Percentiles rank a stretch among this genome's conserved stretches.
Evolutionary conservation across 2,329 filamentous ascomycete genomes (phyloP).

Genomic region (Penicillium digitatum): DNA sequence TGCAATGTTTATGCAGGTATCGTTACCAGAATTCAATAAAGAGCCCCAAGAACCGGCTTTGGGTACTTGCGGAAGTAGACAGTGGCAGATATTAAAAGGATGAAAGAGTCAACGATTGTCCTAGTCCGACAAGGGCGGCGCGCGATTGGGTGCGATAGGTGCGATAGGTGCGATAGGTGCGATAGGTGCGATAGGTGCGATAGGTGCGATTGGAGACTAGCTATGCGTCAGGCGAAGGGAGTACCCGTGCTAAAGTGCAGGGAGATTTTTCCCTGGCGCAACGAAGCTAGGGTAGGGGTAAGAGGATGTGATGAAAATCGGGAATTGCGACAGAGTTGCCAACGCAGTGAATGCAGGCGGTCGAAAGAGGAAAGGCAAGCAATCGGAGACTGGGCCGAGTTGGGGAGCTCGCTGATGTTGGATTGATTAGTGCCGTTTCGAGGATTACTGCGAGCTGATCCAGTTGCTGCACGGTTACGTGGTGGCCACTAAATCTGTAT

Average conservation of each 20-base stretch:
- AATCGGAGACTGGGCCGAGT: slow-evolving; percentile 32
- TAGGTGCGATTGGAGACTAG: slow-evolving; percentile 18
- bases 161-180: too few species aligned
- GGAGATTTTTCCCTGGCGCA: slow-evolving; percentile 19
- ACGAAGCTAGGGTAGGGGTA: slow-evolving; percentile 11
- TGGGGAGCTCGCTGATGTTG: slow-evolving; percentile 24
- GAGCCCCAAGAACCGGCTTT: slow-evolving; percentile 20
- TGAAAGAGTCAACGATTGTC: slow-evolving; percentile 11
- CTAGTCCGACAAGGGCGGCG: slow-evolving; percentile 1
- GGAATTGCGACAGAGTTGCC: slow-evolving; percentile 33
- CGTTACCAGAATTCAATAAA: slow-evolving; percentile 15
- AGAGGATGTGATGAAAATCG: slow-evolving; percentile 27
- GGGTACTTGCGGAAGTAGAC: slow-evolving; percentile 19
- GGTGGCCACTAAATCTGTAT: slow-evolving; percentile 29
- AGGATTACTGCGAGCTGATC: slow-evolving; percentile 25
- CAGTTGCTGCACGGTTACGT: slow-evolving; percentile 37
- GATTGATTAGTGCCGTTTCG: slow-evolving; percentile 27
- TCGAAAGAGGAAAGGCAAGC: slow-evolving; percentile 34
- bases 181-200: too few species aligned
- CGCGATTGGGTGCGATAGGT: slow-evolving; percentile 18
- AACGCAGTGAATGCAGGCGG: slow-evolving; percentile 36
- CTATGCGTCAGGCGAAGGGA: slow-evolving; percentile 22
- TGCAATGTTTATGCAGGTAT: slow-evolving; percentile 26
- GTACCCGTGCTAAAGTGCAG: slow-evolving; percentile 22
- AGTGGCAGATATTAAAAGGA: slow-evolving; percentile 9